Percentiles rank a stretch among this genome's conserved stretches.
Evolutionary conservation across 2,329 filamentous ascomycete species (phyloP).

Genomic region (Trichoderma koningiopsis): DNA sequence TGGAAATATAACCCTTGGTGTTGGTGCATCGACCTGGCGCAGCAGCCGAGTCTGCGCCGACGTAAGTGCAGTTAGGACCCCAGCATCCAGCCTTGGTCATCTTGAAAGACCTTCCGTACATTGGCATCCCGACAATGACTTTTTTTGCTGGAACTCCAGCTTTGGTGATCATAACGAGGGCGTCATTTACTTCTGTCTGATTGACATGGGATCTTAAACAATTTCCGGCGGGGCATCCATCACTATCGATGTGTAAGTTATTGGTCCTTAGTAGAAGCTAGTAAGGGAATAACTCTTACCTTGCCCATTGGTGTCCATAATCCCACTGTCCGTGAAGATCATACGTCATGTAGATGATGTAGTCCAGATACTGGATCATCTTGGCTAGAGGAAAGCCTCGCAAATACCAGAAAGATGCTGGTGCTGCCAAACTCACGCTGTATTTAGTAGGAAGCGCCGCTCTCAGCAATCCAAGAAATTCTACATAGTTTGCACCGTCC

Average conservation of each 20-base stretch:
- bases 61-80: constrained; percentile 33
- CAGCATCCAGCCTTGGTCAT: constrained; percentile 38
- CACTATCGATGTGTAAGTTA: not conserved
- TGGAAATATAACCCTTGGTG: constrained; percentile 38
- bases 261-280: not conserved
- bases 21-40: constrained; percentile 34
- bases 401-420: constrained; percentile 42
- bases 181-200: constrained; percentile 38
- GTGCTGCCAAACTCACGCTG: constrained; percentile 38
- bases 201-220: constrained; percentile 43
- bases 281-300: not conserved
- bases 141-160: constrained; percentile 37
- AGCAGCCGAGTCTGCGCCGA: constrained; percentile 32
- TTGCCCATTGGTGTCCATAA: constrained; percentile 33
- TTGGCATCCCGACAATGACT: constrained; percentile 36
- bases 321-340: constrained; percentile 43
- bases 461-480: constrained; percentile 24
- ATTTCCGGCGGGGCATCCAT: constrained; percentile 36
- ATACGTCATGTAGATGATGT: constrained; percentile 43
- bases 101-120: constrained; percentile 39
- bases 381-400: constrained; percentile 36
- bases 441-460: not conserved
- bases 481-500: constrained; percentile 10
- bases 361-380: constrained; percentile 36
- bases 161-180: constrained; percentile 37